A percentile compares a stretch with the other conserved stretches of the same genome.
These are phyloP conservation scores for Colletotrichum neosansevieriae DNA, from an alignment of 2,329 filamentous ascomycete genomes.

Conservation along the genomic window DNA sequence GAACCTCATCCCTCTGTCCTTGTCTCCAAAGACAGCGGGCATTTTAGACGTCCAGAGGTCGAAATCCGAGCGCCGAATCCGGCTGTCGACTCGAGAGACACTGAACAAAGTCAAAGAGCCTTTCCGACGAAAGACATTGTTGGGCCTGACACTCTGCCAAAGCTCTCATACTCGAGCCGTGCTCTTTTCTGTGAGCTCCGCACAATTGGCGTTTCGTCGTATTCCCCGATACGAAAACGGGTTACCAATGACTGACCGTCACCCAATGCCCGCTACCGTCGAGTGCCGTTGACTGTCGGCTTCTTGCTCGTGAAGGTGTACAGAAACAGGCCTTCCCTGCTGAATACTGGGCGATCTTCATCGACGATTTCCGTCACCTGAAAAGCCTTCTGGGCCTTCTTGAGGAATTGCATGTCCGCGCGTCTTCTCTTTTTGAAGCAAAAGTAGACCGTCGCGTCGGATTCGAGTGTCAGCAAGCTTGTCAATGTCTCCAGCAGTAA, in stretches of 20 bases:
- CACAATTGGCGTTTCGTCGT: background rate
- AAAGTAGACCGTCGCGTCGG: slow-evolving; percentile 76
- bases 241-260: background rate
- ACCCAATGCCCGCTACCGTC: background rate
- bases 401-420: slow-evolving; percentile 82
- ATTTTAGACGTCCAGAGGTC: background rate
- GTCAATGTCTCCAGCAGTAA: slow-evolving; percentile 83
- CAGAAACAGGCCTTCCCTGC: slow-evolving; percentile 70
- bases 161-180: background rate
- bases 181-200: background rate
- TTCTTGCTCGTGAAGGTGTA: slow-evolving; percentile 65
- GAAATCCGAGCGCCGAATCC: background rate
- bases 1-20: background rate
- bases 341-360: slow-evolving; percentile 69
- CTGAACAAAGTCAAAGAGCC: background rate
- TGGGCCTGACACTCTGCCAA: background rate
- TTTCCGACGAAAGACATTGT: background rate
- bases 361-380: slow-evolving; percentile 71
- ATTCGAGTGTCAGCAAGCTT: slow-evolving; percentile 80
- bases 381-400: slow-evolving; percentile 76
- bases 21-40: background rate
- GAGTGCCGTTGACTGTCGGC: slow-evolving; percentile 11
- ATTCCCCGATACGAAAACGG: background rate
- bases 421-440: slow-evolving; percentile 95
- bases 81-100: background rate